Percentiles rank a stretch among this genome's conserved stretches.
These are phyloP conservation scores for Hypoxylon sp. DNA, from an alignment of 2,329 filamentous ascomycete genomes.

Conservation along the genomic window DNA sequence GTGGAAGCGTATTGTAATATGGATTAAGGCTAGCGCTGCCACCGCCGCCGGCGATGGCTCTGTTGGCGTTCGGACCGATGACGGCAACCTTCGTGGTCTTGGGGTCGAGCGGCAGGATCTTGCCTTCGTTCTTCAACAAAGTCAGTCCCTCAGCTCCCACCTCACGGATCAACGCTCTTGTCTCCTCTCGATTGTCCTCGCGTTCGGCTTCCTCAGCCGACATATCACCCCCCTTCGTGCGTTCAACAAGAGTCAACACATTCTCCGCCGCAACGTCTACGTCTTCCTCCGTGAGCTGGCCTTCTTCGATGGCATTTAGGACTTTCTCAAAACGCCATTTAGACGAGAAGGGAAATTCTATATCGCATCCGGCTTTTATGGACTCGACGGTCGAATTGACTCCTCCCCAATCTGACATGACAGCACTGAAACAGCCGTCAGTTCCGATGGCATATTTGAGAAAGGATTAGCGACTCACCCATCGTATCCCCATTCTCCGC, in stretches of 20 bases:
- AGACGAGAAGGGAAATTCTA: conserved; percentile 70
- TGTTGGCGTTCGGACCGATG: conserved; percentile 77
- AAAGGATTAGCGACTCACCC: conserved; percentile 58
- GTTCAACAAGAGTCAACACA: conserved; percentile 71
- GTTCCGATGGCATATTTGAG: conserved; percentile 18
- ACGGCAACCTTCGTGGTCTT: conserved; percentile 72
- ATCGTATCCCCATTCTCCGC: conserved; percentile 74
- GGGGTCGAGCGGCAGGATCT: conserved; percentile 70
- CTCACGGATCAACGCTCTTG: conserved; percentile 71
- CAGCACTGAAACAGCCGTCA: conserved; percentile 59
- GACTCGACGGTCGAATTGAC: conserved; percentile 70
- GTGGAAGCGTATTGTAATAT: conserved; percentile 76
- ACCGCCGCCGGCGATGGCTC: conserved; percentile 76
- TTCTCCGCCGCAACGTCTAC: conserved; percentile 73
- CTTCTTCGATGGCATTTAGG: conserved; percentile 65
- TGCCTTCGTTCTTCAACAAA: conserved; percentile 73
- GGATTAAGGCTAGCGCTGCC: conserved; percentile 78
- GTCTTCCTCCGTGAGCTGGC: conserved; percentile 62
- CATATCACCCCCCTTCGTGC: conserved; percentile 73
- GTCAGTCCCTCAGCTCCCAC: conserved; percentile 75
- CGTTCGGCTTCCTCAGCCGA: conserved; percentile 69
- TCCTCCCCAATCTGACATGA: conserved; percentile 73
- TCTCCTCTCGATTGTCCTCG: conserved; percentile 70
- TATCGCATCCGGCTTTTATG: conserved; percentile 68
- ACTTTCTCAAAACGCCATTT: conserved; percentile 72